Base-by-base conservation (phyloP, 805 yeast species). In the Spencermartinsiella europaea region DNA sequence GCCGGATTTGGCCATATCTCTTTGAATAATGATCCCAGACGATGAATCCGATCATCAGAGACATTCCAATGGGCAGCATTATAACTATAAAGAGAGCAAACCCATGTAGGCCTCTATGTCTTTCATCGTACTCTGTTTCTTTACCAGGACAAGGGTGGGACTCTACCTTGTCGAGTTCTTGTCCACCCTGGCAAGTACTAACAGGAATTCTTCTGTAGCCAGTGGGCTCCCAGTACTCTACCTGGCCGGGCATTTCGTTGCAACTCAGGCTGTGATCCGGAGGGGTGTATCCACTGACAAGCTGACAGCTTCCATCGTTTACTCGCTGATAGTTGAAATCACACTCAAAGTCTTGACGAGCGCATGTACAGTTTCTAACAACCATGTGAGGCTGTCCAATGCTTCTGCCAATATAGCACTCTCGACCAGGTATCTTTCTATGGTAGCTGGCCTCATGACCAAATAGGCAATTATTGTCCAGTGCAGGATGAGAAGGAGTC, bases 261-360 rank as follows among this genome's bases (percentile, higher is more conserved):
- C 97, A 87, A 46, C 76, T 72, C 47, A 73, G 76, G 21, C 74
- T 67, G 46, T 81, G 79, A 59, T 86, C 85, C 12, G 77, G 73
- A 5, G 95, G 86, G 3, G 73, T 63, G 45, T 78, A 70, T 0
- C 96, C 97, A 17, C 73, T 70, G n/a, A 89, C 85, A 35, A 89
- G 74, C 61, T 79, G 79, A 69, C 99, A 93, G 2, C 93, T 84
- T 17, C 95, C 95, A 60, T 88, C 96, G 0, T 57, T 50, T 42
- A 80, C 81, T 49, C 83, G 74, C 47, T 66, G 76, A 64, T 73
- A 90, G 66, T 90, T 90, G 70, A 81, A 87, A 64, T 93, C 99
- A 74, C 99, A 93, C 65, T 93, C 99, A 60, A 71, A 93, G 60
- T 91, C 99, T 44, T 76, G 75, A 64, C 96, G 76, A 0, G 93